Conservation (phyloP, 2,329 filamentous ascomycete species). For the Allantophomopsis cytisporea region DNA sequence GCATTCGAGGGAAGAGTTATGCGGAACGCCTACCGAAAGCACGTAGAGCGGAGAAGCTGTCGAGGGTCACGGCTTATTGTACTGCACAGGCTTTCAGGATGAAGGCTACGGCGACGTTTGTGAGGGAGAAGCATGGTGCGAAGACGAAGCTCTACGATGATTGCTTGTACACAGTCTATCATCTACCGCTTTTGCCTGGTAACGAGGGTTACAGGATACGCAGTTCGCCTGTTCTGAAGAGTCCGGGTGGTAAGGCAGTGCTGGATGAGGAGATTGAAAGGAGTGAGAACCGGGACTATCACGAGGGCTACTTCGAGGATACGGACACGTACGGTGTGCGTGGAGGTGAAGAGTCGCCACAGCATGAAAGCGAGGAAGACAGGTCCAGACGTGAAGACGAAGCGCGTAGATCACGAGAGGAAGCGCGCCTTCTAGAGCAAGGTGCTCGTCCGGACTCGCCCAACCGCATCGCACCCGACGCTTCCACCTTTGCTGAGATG, state of each 20-base stretch:
- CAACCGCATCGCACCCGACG: conserved; percentile 51
- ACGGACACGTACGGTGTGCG: conserved; percentile 40
- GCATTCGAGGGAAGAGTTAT: conserved; percentile 68
- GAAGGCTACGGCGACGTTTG: conserved; percentile 74
- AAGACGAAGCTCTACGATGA: conserved; percentile 97
- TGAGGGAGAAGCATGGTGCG: conserved; percentile 76
- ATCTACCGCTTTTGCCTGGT: conserved; percentile 76
- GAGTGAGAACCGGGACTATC: conserved; percentile 77
- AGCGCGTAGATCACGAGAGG: conserved; percentile 19
- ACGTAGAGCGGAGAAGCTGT: conserved; percentile 73
- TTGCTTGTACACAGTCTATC: conserved; percentile 91
- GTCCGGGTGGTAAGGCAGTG: conserved; percentile 82
- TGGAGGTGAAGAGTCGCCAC: conserved; percentile 27
- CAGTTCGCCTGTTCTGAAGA: conserved; percentile 85
- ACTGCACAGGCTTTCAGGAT: conserved; percentile 90
- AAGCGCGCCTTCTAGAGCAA: conserved; percentile 17
- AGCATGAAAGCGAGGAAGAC: conserved; percentile 23
- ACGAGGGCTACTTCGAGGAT: conserved; percentile 81
- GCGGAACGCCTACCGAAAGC: conserved; percentile 86
- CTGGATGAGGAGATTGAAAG: conserved; percentile 92
- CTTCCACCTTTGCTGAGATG: conserved; percentile 80
- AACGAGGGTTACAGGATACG: conserved; percentile 76
- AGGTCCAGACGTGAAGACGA: conserved; percentile 15
- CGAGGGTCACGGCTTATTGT: conserved; percentile 88
- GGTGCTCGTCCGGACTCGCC: conserved; percentile 32